Base-by-base conservation (phyloP, 495 filamentous ascomycete species). In the Penicillium psychrofluorescens region DNA sequence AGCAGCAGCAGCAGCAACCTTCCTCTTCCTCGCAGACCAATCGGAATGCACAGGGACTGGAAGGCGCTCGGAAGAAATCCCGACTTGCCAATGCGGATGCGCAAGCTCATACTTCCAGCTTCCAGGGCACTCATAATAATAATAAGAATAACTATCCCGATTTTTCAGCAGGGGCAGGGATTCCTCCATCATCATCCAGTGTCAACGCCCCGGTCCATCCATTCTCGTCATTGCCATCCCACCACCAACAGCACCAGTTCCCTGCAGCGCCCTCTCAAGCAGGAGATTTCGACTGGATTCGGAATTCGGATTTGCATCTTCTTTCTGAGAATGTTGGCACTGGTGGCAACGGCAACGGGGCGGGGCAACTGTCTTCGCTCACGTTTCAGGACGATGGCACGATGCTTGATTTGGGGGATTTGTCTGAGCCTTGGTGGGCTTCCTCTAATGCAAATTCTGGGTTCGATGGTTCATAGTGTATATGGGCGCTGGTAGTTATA, bases 371-470 rank as follows among this genome's bases (percentile, higher is more conserved):
- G 1, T 11, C 51, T 16, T 41, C 43, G 7, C 44, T 51, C 11
- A 43, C 62, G 27, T 65, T 62, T 33, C 43, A 43, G 0, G 59
- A 57, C 22, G 59, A 56, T 2, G 47, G 34, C 29, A 55, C 68
- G 46, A 43, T 61, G 10, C 59, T 67, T 4, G 66, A 50, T 49
- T 41, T 72, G 7, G 58, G 48, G 2, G 65, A 66, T 51, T 59
- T 69, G 4, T 22, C 22, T 11, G 65, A 67, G 30, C 51, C 59
- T 1, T 72, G 68, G 68, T 70, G 68, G 68, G 58, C 58, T 28
- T 58, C 62, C 8, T 54, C 63, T 1, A 45, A 49, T 37, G 55
- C 44, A 33, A 54, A 45, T 40, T 34, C 53, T 8, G 49, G 45
- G 15, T 38, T 54, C 14, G 49, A 52, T 15, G 48, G 48, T 7